A percentile compares a stretch with the other conserved stretches of the same genome.
Conservation (phyloP, 164 flowering plant species). For the Liriodendron chinense region DNA sequence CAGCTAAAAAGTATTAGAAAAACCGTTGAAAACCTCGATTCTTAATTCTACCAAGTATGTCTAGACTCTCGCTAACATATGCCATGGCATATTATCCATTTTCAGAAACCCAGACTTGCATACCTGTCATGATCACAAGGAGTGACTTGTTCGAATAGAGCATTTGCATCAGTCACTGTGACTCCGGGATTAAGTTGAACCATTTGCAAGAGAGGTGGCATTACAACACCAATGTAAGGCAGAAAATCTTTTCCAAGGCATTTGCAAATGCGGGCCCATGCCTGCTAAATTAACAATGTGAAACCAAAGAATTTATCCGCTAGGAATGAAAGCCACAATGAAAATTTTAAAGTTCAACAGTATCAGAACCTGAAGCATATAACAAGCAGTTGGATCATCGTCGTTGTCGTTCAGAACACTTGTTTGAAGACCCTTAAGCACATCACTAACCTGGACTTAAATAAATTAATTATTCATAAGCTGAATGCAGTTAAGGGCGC, state of each 20-base stretch:
- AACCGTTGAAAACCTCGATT: no score
- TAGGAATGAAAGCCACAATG: not conserved
- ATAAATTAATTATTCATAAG: constrained; percentile 1
- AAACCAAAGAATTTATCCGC: not conserved
- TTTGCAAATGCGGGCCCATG: constrained; percentile 44
- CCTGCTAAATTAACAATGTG: constrained; percentile 17
- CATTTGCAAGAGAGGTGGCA: constrained; percentile 38
- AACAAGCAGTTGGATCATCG: constrained; percentile 34
- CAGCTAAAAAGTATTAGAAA: no score
- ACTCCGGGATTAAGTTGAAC: constrained; percentile 40
- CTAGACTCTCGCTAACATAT: not conserved
- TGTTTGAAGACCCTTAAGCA: constrained; percentile 26
- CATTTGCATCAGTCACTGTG: constrained; percentile 29
- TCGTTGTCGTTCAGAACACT: constrained; percentile 18
- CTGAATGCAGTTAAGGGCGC: no score
- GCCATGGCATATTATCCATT: not conserved
- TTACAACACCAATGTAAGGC: constrained; percentile 37
- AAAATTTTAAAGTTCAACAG: not conserved
- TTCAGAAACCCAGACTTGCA: not conserved
- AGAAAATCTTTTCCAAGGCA: constrained; percentile 42
- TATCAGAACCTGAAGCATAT: constrained; percentile 26
- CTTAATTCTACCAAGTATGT: not conserved
- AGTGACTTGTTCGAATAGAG: constrained; percentile 29
- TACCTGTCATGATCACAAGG: constrained; percentile 33
- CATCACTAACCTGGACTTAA: constrained; percentile 26